Percentiles rank a stretch among this genome's conserved stretches.
Conservation (phyloP, 805 yeast genomes). For the Priceomyces melissophilus region DNA sequence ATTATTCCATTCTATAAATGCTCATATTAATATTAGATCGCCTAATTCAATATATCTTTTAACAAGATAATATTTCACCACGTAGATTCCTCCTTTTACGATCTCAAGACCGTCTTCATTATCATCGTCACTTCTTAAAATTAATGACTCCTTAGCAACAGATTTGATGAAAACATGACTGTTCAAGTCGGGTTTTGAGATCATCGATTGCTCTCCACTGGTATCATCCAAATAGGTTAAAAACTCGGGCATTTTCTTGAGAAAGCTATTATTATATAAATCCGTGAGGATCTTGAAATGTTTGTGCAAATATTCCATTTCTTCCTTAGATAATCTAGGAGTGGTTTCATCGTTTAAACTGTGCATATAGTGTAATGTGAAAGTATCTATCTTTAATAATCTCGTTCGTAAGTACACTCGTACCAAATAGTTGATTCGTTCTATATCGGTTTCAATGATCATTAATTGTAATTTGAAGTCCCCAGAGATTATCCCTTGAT, state of each 20-base stretch:
- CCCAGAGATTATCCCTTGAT: constrained; percentile 24
- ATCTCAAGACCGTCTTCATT: constrained; percentile 53
- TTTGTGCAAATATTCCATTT: constrained; percentile 59
- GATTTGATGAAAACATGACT: constrained; percentile 74
- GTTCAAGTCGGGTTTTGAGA: constrained; percentile 72
- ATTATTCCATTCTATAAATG: constrained; percentile 16
- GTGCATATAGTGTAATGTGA: constrained; percentile 55
- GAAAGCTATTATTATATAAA: constrained; percentile 64
- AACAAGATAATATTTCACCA: constrained; percentile 57
- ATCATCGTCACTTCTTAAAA: constrained; percentile 23
- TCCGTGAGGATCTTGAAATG: constrained; percentile 64
- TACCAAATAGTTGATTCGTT: constrained; percentile 77
- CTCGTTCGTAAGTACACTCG: constrained; percentile 79
- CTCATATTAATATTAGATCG: constrained; percentile 34
- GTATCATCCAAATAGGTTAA: constrained; percentile 75
- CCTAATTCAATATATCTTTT: constrained; percentile 32
- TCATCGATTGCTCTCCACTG: constrained; percentile 60
- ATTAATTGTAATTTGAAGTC: constrained; percentile 76
- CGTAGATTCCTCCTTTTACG: constrained; percentile 65
- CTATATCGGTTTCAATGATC: constrained; percentile 88
- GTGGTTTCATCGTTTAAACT: constrained; percentile 17
- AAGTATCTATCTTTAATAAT: constrained; percentile 69
- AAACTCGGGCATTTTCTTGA: constrained; percentile 62
- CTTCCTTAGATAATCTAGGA: constrained; percentile 50
- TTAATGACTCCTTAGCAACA: constrained; percentile 22